A percentile compares a stretch with the other conserved stretches of the same genome.
Evolutionary conservation across 768 basidiomycete species (phyloP).

Genomic region (Exidia glandulosa): DNA sequence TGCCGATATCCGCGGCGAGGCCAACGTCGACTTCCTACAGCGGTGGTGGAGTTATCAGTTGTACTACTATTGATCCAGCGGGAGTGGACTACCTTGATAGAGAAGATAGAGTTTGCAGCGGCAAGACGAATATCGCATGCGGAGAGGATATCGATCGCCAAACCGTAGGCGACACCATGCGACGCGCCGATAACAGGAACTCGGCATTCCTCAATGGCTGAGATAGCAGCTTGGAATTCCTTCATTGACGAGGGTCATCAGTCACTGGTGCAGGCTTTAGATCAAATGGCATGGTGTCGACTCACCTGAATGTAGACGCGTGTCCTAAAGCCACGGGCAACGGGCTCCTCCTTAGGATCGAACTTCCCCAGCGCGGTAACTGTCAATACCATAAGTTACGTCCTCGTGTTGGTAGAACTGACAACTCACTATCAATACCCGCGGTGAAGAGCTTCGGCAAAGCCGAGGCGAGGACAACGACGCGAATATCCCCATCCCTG

Average conservation of each 20-base stretch:
- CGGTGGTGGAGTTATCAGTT: not conserved
- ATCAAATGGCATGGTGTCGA: too few species aligned
- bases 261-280: not conserved
- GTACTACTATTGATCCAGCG: too few species aligned
- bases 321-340: conserved; percentile 38
- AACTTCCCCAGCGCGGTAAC: conserved; percentile 2
- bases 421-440: conserved; percentile 63
- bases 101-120: conserved; percentile 48
- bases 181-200: conserved; percentile 80
- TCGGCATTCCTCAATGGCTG: conserved; percentile 51
- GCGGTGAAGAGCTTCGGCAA: conserved; percentile 71
- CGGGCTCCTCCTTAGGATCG: conserved; percentile 29
- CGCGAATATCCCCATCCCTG: conserved; percentile 48
- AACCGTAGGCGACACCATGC: conserved; percentile 63
- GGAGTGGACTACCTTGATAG: conserved; percentile 52
- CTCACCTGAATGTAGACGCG: conserved; percentile 33
- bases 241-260: conserved; percentile 7
- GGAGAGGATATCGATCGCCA: conserved; percentile 65
- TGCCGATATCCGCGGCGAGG: conserved; percentile 80
- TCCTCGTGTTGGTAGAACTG: too few species aligned
- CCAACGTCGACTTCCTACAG: conserved; percentile 82
- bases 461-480: conserved; percentile 59
- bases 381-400: too few species aligned
- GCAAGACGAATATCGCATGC: conserved; percentile 76
- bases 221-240: conserved; percentile 62